phyloP scores from a whole-genome alignment of 179 eudicot species.

The Pouteria campechiana region DNA sequence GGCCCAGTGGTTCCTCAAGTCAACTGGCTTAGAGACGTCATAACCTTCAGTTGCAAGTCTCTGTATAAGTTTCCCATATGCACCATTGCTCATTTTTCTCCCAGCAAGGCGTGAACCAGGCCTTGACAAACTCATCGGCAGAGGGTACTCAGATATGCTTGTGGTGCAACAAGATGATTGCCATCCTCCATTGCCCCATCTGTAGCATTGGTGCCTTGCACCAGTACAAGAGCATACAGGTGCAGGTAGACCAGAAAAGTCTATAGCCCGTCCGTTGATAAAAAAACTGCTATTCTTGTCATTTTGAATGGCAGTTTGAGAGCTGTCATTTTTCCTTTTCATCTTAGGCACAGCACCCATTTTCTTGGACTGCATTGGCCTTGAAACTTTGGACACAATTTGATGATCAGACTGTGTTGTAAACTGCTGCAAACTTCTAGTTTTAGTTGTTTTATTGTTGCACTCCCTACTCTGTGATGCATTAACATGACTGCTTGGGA shows the following conservation, averaged over 20 bases:
- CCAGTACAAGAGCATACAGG: conserved; percentile 70
- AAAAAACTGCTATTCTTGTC: conserved; percentile 18
- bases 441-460: too few relatives aligned
- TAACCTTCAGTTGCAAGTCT: conserved; percentile 39
- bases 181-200: conserved; percentile 66
- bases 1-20: conserved; percentile 65
- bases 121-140: conserved; percentile 43
- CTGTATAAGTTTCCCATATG: conserved; percentile 43
- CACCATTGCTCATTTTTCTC: conserved; percentile 64
- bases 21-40: conserved; percentile 45
- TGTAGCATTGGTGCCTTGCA: conserved; percentile 39
- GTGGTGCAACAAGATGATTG: conserved; percentile 66
- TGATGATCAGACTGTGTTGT: too few relatives aligned
- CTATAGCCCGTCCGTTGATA: conserved; percentile 21
- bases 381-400: too few relatives aligned
- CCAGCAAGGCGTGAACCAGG: conserved; percentile 42
- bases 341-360: too few relatives aligned
- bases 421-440: too few relatives aligned
- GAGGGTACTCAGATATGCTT: conserved; percentile 47
- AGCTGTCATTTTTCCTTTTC: too few relatives aligned
- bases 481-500: too few relatives aligned
- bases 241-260: conserved; percentile 31
- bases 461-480: too few relatives aligned
- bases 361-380: too few relatives aligned
- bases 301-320: conserved; percentile 14